These are phyloP conservation scores for Lepiota brunneoincarnata DNA, from an alignment of 768 basidiomycete genomes.

Conservation along the genomic window DNA sequence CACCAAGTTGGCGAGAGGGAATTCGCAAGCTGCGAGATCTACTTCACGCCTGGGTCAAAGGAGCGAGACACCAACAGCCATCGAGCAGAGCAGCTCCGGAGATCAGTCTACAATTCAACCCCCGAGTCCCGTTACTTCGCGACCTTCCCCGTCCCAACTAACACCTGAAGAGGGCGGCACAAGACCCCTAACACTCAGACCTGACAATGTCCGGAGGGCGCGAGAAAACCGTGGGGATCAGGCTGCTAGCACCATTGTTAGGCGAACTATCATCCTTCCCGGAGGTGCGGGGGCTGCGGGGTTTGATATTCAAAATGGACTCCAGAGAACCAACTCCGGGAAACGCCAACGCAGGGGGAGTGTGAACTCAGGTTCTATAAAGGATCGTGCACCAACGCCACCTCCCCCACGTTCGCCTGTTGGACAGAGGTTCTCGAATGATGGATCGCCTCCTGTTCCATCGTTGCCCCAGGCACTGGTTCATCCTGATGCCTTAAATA, in stretches of 20 bases:
- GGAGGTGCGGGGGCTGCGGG: conserved; percentile 60
- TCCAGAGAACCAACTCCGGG: conserved; percentile 31
- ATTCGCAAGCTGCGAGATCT: conserved; percentile 31
- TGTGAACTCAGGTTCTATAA: conserved; percentile 60
- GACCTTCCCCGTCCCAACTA: neutral
- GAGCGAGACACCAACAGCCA: neutral
- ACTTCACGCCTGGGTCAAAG: conserved; percentile 23
- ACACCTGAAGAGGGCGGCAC: conserved; percentile 16
- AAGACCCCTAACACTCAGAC: conserved; percentile 33
- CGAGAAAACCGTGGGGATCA: conserved; percentile 9
- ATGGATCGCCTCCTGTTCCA: conserved; percentile 69
- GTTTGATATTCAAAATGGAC: conserved; percentile 42
- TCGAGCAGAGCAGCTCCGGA: conserved; percentile 6
- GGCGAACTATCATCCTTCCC: conserved; percentile 79
- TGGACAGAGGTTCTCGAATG: conserved; percentile 61
- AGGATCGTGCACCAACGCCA: conserved; percentile 84
- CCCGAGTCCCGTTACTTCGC: conserved; percentile 1
- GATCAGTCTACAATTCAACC: conserved; percentile 10
- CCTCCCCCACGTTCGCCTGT: conserved; percentile 65
- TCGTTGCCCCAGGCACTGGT: conserved; percentile 53
- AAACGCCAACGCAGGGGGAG: conserved; percentile 61
- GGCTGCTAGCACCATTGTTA: conserved; percentile 50
- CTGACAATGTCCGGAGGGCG: conserved; percentile 29
- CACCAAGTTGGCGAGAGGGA: conserved; percentile 41
- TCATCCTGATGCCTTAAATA: conserved; percentile 36